Evolutionary conservation across 208 protist genomes (phyloP).

Genomic region (Histomonas meleagridis): DNA sequence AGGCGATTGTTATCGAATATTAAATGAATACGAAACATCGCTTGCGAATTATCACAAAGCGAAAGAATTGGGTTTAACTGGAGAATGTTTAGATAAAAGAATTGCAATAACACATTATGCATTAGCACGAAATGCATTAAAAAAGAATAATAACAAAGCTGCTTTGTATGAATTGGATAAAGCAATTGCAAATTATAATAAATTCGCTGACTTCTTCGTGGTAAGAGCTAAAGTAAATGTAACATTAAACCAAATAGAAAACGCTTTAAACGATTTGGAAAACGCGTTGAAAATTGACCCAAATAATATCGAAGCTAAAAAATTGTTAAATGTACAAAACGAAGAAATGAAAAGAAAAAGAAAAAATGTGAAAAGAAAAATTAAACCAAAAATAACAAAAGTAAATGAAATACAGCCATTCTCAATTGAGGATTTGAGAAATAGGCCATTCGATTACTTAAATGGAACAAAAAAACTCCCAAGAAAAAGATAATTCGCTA

Average conservation of each 20-base stretch:
- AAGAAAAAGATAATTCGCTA: background rate
- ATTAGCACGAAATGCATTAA: background rate
- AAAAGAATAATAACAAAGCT: background rate
- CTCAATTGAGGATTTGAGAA: background rate
- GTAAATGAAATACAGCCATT: background rate
- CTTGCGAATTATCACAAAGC: background rate
- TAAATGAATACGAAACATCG: background rate
- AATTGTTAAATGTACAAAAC: background rate
- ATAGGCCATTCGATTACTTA: background rate
- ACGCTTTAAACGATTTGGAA: background rate
- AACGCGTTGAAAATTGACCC: background rate
- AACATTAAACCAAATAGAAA: background rate
- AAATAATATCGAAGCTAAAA: background rate
- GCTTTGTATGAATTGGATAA: slow-evolving; percentile 24
- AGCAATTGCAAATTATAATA: background rate
- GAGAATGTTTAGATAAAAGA: background rate
- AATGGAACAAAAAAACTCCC: slow-evolving; percentile 12
- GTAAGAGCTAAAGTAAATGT: slow-evolving; percentile 28
- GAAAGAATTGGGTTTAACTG: background rate
- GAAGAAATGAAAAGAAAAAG: background rate
- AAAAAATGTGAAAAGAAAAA: background rate
- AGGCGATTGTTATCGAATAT: background rate
- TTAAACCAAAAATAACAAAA: background rate
- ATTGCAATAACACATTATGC: slow-evolving; percentile 19
- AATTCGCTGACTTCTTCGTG: background rate